phyloP scores from a whole-genome alignment of 306 rosid genomes.

The Elaeagnus macrophylla region DNA sequence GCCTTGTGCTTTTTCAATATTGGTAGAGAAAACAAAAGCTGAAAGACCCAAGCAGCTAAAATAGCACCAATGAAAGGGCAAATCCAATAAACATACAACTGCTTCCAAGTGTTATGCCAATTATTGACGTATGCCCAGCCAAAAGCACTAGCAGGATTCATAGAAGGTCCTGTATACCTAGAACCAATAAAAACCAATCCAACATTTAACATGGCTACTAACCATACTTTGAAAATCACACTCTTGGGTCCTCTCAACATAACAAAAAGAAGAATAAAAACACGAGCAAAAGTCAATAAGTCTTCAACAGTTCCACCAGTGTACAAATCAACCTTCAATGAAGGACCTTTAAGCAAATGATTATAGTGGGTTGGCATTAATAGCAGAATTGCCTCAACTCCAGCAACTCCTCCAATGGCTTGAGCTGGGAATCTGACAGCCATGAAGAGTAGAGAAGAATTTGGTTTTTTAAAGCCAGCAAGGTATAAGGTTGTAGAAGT shows the following conservation, averaged over 20 bases:
- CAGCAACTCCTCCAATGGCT: conserved; percentile 38
- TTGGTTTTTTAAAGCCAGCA: conserved; percentile 21
- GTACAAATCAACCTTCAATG: conserved; percentile 45
- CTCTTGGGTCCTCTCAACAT: conserved; percentile 43
- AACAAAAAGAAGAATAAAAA: conserved; percentile 28
- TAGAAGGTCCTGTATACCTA: conserved; percentile 52
- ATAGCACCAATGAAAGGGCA: conserved; percentile 46
- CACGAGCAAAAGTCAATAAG: conserved; percentile 28
- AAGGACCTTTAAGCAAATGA: conserved; percentile 42
- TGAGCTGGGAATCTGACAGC: conserved; percentile 39
- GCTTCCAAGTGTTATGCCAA: conserved; percentile 51
- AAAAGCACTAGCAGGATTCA: conserved; percentile 73
- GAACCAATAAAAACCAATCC: conserved; percentile 35
- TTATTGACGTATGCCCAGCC: conserved; percentile 56
- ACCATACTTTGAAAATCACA: conserved; percentile 37
- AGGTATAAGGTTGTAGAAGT: conserved; percentile 28
- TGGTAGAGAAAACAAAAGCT: conserved; percentile 30
- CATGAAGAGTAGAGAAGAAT: conserved; percentile 26
- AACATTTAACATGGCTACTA: conserved; percentile 34
- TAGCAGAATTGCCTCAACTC: conserved; percentile 29
- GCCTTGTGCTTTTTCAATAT: conserved; percentile 41
- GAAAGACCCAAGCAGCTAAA: conserved; percentile 35
- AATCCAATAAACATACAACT: conserved; percentile 54
- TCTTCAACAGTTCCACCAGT: conserved; percentile 54
- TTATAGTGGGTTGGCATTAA: conserved; percentile 29